These are phyloP conservation scores for Helichrysum umbraculigerum DNA, from an alignment of 129 eudicot species.

Conservation along the genomic window DNA sequence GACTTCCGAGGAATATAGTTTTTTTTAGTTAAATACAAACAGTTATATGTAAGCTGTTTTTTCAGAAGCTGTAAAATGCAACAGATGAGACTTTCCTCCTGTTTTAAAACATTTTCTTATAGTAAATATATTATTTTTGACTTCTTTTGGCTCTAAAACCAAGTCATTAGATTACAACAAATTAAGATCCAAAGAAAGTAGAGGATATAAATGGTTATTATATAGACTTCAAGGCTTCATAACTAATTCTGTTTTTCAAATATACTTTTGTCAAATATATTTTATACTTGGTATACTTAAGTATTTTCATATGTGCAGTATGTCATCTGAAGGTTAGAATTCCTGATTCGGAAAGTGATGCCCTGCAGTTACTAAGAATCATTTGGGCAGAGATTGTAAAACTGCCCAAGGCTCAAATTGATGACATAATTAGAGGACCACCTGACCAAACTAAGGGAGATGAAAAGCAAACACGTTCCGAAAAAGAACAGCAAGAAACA, in stretches of 20 bases:
- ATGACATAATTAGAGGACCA: background rate
- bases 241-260: background rate
- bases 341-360: background rate
- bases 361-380: constrained; percentile 11
- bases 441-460: constrained; percentile 1
- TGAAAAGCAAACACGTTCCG: constrained; percentile 3
- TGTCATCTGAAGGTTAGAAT: background rate
- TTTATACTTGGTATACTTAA: background rate
- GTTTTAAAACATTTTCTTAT: background rate
- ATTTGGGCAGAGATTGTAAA: constrained; percentile 7
- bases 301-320: background rate
- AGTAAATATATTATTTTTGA: background rate
- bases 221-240: background rate
- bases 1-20: too few relatives aligned
- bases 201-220: background rate
- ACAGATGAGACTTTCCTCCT: too few relatives aligned
- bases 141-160: background rate
- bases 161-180: background rate
- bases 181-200: background rate
- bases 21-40: too few relatives aligned
- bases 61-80: too few relatives aligned
- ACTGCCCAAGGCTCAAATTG: constrained; percentile 7
- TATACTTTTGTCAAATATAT: too few relatives aligned
- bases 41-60: too few relatives aligned
- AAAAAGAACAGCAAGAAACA: constrained; percentile 2